These are phyloP conservation scores for Areca catechu DNA, from an alignment of 176 grass and related monocot species.

Conservation along the genomic window DNA sequence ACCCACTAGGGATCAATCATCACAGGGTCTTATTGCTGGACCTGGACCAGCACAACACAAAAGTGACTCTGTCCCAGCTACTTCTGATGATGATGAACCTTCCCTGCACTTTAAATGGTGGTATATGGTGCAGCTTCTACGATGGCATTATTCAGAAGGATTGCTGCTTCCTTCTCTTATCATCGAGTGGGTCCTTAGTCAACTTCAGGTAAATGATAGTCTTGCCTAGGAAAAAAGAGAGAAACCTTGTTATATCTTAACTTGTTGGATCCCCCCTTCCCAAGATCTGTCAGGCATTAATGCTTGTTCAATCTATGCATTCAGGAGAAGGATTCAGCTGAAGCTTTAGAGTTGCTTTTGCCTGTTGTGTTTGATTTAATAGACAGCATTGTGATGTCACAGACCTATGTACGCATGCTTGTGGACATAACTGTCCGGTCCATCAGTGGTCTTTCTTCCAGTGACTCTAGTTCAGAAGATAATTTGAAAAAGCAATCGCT, in stretches of 20 bases:
- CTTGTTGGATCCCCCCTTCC: slow-evolving; percentile 9
- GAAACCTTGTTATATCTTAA: background rate
- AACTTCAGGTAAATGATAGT: slow-evolving; percentile 59
- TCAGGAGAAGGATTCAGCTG: slow-evolving; percentile 80
- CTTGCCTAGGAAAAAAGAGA: background rate
- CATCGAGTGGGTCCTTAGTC: slow-evolving; percentile 61
- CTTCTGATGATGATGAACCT: slow-evolving; percentile 49
- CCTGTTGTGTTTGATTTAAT: slow-evolving; percentile 58
- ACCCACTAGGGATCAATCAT: slow-evolving; percentile 59
- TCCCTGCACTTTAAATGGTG: slow-evolving; percentile 77
- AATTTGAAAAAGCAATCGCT: slow-evolving; percentile 52
- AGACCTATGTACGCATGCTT: slow-evolving; percentile 70
- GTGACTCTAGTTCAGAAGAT: slow-evolving; percentile 25
- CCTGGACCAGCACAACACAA: slow-evolving; percentile 45
- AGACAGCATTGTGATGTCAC: slow-evolving; percentile 71
- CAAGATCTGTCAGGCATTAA: background rate
- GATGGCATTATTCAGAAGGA: slow-evolving; percentile 90
- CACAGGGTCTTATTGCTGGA: slow-evolving; percentile 43
- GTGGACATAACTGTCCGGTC: slow-evolving; percentile 59
- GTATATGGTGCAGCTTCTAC: slow-evolving; percentile 82
- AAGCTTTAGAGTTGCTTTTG: slow-evolving; percentile 86
- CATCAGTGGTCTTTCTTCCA: slow-evolving; percentile 47
- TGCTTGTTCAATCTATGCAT: slow-evolving; percentile 9
- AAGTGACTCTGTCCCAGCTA: slow-evolving; percentile 40
- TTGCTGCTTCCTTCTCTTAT: slow-evolving; percentile 68